Percentiles rank a stretch among this genome's conserved stretches.
Conservation (phyloP, 2,329 filamentous ascomycete genomes). For the Talaromyces sp. region DNA sequence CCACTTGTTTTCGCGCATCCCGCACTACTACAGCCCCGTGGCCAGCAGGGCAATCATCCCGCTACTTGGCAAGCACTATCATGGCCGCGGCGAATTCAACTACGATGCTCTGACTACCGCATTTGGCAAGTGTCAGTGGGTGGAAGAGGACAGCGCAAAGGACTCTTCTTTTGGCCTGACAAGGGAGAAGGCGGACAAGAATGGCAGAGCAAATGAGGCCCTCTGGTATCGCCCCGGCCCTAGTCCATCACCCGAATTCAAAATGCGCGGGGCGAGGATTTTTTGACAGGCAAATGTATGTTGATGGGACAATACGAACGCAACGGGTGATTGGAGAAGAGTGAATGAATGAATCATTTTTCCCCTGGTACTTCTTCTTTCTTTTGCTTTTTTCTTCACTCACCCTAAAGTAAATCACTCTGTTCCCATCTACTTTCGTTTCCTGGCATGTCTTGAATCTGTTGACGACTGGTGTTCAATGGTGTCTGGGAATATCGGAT, state of each 20-base stretch:
- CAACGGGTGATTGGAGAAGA: background rate
- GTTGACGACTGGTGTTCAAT: background rate
- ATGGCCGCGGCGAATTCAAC: background rate
- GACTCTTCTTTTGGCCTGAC: background rate
- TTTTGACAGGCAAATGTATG: background rate
- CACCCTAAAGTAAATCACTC: background rate
- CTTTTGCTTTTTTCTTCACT: background rate
- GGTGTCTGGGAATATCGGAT: background rate
- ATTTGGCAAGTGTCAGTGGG: background rate
- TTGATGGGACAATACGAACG: background rate
- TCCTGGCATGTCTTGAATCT: background rate
- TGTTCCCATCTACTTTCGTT: background rate
- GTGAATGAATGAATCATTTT: background rate
- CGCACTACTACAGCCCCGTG: background rate
- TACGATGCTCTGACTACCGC: background rate
- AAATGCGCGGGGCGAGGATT: background rate
- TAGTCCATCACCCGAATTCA: background rate
- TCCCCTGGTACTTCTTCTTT: background rate
- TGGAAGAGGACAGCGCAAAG: background rate
- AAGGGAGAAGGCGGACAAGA: background rate
- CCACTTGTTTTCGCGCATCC: constrained; percentile 2
- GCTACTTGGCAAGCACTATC: background rate
- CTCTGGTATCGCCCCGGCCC: background rate
- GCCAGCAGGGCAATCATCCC: constrained; percentile 4
- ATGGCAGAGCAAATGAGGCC: background rate